Evolutionary conservation across 176 grass and related monocot genomes (phyloP).

Genomic region (Cymbopogon citratus): DNA sequence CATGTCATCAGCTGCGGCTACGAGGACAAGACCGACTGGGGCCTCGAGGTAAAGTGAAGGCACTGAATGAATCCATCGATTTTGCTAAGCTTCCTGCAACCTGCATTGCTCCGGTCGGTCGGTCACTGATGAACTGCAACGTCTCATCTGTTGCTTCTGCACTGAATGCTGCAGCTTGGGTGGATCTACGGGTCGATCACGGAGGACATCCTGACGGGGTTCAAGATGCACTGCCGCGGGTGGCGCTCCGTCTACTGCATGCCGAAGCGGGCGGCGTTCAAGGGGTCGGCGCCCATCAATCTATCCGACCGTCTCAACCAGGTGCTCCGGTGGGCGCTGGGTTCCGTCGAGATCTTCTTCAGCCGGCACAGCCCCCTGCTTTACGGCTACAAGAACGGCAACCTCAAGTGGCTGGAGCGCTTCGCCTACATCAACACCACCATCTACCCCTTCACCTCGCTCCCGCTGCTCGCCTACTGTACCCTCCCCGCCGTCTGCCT

Average conservation of each 20-base stretch:
- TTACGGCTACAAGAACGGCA: constrained; percentile 93
- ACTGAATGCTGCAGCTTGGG: constrained; percentile 51
- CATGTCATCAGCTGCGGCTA: constrained; percentile 99
- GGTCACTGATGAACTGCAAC: background rate
- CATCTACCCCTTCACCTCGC: constrained; percentile 96
- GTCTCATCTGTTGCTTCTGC: background rate
- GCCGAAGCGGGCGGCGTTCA: constrained; percentile 78
- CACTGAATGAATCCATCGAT: background rate
- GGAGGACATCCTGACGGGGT: constrained; percentile 93
- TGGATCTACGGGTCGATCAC: constrained; percentile 99
- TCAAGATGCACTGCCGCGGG: constrained; percentile 99
- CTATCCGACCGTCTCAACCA: constrained; percentile 95
- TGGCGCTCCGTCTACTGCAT: constrained; percentile 99
- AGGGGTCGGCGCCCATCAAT: constrained; percentile 94
- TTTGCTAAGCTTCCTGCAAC: background rate
- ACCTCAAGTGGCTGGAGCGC: constrained; percentile 99
- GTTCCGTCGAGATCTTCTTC: constrained; percentile 99
- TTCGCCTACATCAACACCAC: constrained; percentile 99
- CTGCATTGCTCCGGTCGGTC: background rate
- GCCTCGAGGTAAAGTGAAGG: constrained; percentile 53
- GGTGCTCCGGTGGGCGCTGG: constrained; percentile 96
- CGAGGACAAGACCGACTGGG: constrained; percentile 97
- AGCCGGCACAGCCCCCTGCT: constrained; percentile 80
- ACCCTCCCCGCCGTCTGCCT: constrained; percentile 92
- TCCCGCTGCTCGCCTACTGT: constrained; percentile 91